Conservation (phyloP, 352 stramenopile genomes). For the Phytopythium cucurbitacearum region DNA sequence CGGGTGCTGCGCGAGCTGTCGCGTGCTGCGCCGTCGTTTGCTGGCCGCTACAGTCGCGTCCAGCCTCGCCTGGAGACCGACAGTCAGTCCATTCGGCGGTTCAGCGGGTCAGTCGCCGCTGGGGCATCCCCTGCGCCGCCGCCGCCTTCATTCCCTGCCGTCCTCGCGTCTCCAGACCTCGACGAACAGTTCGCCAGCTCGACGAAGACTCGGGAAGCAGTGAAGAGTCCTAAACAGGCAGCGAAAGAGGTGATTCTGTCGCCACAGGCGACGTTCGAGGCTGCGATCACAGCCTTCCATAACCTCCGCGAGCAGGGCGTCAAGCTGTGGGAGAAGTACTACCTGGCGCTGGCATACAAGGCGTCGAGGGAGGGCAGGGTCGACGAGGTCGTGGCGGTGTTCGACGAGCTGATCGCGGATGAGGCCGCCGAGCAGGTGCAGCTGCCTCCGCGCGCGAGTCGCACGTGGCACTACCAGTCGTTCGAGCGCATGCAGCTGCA, state of each 20-base stretch:
- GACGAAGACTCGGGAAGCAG: too few species aligned
- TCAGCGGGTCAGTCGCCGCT: too few species aligned
- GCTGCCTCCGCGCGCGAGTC: slow-evolving; percentile 10
- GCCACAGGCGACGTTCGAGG: slow-evolving; percentile 13
- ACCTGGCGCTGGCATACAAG: slow-evolving; percentile 64
- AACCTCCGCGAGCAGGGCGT: slow-evolving; percentile 9
- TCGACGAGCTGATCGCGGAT: slow-evolving; percentile 32
- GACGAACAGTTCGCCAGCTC: too few species aligned
- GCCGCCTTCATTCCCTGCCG: too few species aligned
- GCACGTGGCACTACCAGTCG: slow-evolving; percentile 38
- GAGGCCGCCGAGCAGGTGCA: slow-evolving; percentile 23
- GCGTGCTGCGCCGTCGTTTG: too few species aligned
- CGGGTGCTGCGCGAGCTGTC: too few species aligned
- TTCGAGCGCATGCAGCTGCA: slow-evolving; percentile 50
- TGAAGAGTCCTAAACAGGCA: background rate
- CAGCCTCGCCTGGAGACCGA: too few species aligned
- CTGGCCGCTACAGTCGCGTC: too few species aligned
- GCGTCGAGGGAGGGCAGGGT: slow-evolving; percentile 32
- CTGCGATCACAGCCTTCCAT: slow-evolving; percentile 32
- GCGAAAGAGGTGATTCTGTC: slow-evolving; percentile 9
- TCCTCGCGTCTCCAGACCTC: too few species aligned
- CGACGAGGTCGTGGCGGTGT: slow-evolving; percentile 26
- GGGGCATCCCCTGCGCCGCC: too few species aligned
- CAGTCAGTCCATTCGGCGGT: too few species aligned
- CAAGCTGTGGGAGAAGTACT: slow-evolving; percentile 32